phyloP scores from a whole-genome alignment of 768 basidiomycete genomes.

The Suillus clintonianus region DNA sequence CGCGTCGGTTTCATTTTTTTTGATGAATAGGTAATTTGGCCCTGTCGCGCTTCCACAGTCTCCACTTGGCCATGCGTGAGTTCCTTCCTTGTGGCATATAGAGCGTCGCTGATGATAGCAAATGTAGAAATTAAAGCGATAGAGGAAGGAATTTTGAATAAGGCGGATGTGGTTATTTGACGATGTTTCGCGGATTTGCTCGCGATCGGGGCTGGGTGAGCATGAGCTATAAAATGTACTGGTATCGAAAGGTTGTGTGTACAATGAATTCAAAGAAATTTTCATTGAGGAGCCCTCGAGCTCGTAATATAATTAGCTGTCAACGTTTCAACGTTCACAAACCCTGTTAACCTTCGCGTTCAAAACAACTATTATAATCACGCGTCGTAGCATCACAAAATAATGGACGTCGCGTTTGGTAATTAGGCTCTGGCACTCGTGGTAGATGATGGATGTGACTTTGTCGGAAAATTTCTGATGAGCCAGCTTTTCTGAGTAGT shows the following conservation, averaged over 20 bases:
- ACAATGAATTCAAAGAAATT: neutral
- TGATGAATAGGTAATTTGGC: conserved; percentile 21
- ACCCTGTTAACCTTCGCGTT: too few relatives aligned
- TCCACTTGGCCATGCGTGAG: conserved; percentile 32
- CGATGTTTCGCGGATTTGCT: neutral
- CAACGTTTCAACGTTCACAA: too few relatives aligned
- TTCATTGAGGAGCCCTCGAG: too few relatives aligned
- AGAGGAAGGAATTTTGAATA: conserved; percentile 23
- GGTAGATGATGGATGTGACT: too few relatives aligned
- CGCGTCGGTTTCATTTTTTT: neutral
- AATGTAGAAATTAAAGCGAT: conserved; percentile 30
- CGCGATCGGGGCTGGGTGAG: neutral
- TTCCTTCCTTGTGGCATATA: neutral
- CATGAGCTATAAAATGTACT: neutral
- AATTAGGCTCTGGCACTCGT: too few relatives aligned
- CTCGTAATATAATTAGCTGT: too few relatives aligned
- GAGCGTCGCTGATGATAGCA: neutral
- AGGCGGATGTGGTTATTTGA: conserved; percentile 3
- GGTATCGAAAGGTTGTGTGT: neutral
- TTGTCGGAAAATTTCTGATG: too few relatives aligned
- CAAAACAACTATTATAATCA: too few relatives aligned
- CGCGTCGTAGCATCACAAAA: too few relatives aligned
- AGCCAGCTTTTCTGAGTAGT: too few relatives aligned
- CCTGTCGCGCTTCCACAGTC: conserved; percentile 30
- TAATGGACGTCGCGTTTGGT: too few relatives aligned